Conservation (phyloP, 2,329 filamentous ascomycete species). For the Cyphellophora europaea region DNA sequence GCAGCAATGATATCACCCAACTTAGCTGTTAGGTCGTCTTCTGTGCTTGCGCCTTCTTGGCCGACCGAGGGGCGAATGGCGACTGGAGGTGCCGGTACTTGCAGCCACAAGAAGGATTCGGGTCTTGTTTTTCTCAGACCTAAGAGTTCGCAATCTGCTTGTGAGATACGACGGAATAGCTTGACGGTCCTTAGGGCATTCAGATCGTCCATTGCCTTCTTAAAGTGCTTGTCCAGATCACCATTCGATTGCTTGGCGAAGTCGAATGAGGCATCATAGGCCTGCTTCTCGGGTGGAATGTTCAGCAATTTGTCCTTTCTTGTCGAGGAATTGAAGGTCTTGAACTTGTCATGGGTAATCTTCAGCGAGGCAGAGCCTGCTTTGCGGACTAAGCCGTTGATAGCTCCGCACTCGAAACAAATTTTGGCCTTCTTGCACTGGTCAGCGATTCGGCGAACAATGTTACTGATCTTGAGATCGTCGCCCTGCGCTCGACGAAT, state of each 20-base stretch:
- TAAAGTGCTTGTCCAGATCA: constrained; percentile 82
- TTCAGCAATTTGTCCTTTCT: constrained; percentile 62
- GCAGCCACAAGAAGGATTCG: constrained; percentile 98
- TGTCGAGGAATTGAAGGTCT: constrained; percentile 78
- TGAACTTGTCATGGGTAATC: constrained; percentile 87
- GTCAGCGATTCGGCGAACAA: constrained; percentile 80
- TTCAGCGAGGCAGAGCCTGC: constrained; percentile 74
- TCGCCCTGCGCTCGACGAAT: constrained; percentile 75
- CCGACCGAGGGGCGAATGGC: constrained; percentile 90
- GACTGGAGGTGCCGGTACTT: constrained; percentile 84
- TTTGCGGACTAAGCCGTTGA: constrained; percentile 90
- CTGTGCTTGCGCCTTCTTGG: constrained; percentile 86
- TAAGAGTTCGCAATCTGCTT: constrained; percentile 80
- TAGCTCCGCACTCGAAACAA: constrained; percentile 69
- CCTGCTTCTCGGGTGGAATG: constrained; percentile 69
- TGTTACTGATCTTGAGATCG: constrained; percentile 71
- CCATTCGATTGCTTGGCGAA: constrained; percentile 67
- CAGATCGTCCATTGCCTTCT: constrained; percentile 88
- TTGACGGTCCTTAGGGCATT: constrained; percentile 84
- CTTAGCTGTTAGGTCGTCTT: constrained; percentile 94
- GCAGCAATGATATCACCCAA: constrained; percentile 94
- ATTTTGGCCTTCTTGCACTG: constrained; percentile 78
- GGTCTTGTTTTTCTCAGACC: constrained; percentile 85
- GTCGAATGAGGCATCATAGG: constrained; percentile 77
- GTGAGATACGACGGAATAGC: constrained; percentile 78